Evolutionary conservation across 2,329 filamentous ascomycete species (phyloP).

Genomic region (Cladosporium velox): DNA sequence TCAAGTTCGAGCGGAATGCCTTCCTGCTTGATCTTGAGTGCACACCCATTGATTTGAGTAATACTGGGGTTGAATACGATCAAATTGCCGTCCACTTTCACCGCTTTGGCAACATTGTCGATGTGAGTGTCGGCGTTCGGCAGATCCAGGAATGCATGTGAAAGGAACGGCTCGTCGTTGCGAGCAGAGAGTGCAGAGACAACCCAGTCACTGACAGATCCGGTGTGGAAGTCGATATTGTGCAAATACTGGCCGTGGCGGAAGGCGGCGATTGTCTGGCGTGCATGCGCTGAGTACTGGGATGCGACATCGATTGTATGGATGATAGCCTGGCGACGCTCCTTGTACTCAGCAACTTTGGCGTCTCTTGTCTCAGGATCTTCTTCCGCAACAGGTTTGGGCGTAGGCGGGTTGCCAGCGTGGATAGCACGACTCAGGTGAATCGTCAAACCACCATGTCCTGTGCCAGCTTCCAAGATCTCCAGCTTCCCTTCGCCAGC

Average conservation of each 20-base stretch:
- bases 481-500: slow-evolving; percentile 56
- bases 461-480: slow-evolving; percentile 81
- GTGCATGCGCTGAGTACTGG: slow-evolving; percentile 65
- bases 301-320: slow-evolving; percentile 70
- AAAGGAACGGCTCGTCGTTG: slow-evolving; percentile 60
- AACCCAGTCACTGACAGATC: slow-evolving; percentile 66
- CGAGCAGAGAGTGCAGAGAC: slow-evolving; percentile 51
- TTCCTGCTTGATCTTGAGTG: slow-evolving; percentile 56
- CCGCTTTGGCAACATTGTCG: slow-evolving; percentile 54
- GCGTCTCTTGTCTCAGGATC: slow-evolving; percentile 28
- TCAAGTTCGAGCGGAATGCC: slow-evolving; percentile 60
- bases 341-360: slow-evolving; percentile 39
- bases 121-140: slow-evolving; percentile 61
- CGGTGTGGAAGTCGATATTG: slow-evolving; percentile 73
- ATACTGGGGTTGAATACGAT: slow-evolving; percentile 75
- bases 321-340: slow-evolving; percentile 64
- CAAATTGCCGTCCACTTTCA: slow-evolving; percentile 66
- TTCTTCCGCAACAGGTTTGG: slow-evolving; percentile 33
- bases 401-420: slow-evolving; percentile 63
- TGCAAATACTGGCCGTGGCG: slow-evolving; percentile 68
- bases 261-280: slow-evolving; percentile 66
- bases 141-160: slow-evolving; percentile 73
- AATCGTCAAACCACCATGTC: slow-evolving; percentile 77
- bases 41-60: slow-evolving; percentile 71
- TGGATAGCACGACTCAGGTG: slow-evolving; percentile 75